phyloP scores from a whole-genome alignment of 1,284 basidiomycete species.

The Cutaneotrichosporon sp. region DNA sequence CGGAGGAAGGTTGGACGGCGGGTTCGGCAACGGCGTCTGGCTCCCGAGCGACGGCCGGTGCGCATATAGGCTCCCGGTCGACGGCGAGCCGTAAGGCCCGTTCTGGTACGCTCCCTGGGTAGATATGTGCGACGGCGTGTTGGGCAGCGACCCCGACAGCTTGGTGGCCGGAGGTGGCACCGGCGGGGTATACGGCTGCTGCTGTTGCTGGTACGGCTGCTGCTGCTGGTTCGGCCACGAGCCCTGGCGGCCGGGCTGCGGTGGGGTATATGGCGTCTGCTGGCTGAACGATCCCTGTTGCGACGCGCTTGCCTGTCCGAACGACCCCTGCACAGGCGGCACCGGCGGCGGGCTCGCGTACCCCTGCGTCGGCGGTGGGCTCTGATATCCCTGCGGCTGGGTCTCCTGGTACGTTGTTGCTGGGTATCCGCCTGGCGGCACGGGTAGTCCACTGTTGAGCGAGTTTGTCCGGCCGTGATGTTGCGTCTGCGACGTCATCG shows the following conservation, averaged over 20 bases:
- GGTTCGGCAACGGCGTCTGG: constrained; percentile 8
- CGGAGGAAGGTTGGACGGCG: too few relatives aligned
- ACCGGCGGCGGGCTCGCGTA: too few relatives aligned
- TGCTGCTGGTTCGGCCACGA: background rate
- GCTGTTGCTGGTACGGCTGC: constrained; percentile 1
- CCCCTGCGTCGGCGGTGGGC: background rate
- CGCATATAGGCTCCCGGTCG: background rate
- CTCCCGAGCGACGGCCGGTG: background rate
- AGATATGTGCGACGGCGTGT: background rate
- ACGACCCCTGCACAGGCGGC: background rate
- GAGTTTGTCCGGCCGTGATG: constrained; percentile 7
- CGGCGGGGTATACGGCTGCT: background rate
- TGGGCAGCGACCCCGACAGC: constrained; percentile 1
- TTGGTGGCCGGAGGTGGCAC: background rate
- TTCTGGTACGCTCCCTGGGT: background rate
- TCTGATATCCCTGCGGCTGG: background rate
- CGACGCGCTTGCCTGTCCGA: background rate
- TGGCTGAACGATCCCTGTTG: background rate
- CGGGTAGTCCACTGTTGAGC: background rate
- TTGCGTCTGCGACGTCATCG: background rate
- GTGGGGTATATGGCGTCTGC: background rate
- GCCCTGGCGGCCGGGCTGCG: constrained; percentile 1
- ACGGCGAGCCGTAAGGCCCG: background rate
- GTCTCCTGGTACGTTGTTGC: too few relatives aligned
- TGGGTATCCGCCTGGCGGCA: too few relatives aligned